These are phyloP conservation scores for Clathrus columnatus DNA, from an alignment of 768 basidiomycete species.

Conservation along the genomic window DNA sequence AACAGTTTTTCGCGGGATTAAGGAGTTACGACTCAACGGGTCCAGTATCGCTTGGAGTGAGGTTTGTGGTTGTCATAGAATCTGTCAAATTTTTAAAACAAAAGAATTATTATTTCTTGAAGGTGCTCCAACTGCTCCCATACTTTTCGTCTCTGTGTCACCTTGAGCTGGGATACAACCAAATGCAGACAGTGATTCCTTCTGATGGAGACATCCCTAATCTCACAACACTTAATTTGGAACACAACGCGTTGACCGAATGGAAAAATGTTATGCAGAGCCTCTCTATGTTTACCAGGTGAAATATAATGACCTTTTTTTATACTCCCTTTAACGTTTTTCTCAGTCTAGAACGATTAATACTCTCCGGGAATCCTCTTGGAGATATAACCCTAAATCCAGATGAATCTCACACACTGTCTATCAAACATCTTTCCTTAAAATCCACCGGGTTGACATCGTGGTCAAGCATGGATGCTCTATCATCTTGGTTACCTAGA, in stretches of 20 bases:
- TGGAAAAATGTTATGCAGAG: slow-evolving; percentile 46
- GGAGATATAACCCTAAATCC: slow-evolving; percentile 33
- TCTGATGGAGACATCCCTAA: background rate
- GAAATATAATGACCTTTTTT: slow-evolving; percentile 13
- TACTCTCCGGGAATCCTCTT: slow-evolving; percentile 59
- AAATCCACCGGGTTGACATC: slow-evolving; percentile 47
- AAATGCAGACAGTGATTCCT: slow-evolving; percentile 30
- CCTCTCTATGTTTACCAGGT: slow-evolving; percentile 39
- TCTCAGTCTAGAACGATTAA: slow-evolving; percentile 50
- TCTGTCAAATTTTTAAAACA: slow-evolving; percentile 3
- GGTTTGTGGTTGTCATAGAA: no score
- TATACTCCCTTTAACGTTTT: background rate
- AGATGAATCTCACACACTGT: slow-evolving; percentile 22
- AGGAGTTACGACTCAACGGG: slow-evolving; percentile 64
- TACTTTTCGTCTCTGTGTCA: slow-evolving; percentile 14
- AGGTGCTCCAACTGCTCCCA: slow-evolving; percentile 5
- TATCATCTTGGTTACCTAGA: slow-evolving; percentile 60
- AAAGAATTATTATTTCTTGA: slow-evolving; percentile 43
- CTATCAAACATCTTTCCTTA: slow-evolving; percentile 52
- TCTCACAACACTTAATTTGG: slow-evolving; percentile 43
- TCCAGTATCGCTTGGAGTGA: slow-evolving; percentile 69
- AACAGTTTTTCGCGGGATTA: slow-evolving; percentile 38
- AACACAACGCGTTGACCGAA: slow-evolving; percentile 50
- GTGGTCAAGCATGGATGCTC: slow-evolving; percentile 58
- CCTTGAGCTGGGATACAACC: slow-evolving; percentile 69